phyloP scores from a whole-genome alignment of 805 yeast genomes.

The Lachancea nothofagi region DNA sequence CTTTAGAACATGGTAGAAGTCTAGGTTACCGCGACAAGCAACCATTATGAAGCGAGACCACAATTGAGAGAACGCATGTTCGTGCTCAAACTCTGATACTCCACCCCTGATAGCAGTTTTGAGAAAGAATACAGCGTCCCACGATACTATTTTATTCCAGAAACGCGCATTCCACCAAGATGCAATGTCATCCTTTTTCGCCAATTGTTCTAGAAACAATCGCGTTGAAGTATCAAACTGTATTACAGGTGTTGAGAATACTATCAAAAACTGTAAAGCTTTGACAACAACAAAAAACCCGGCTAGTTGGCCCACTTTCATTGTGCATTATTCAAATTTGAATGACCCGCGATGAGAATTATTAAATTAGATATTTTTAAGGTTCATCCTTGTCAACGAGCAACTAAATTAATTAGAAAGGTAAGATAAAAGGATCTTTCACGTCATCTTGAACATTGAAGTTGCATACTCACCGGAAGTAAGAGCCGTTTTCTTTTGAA shows the following conservation, averaged over 20 bases:
- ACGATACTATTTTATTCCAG: slow-evolving; percentile 53
- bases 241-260: slow-evolving; percentile 19
- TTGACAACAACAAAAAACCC: slow-evolving; percentile 12
- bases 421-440: no score
- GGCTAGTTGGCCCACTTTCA: not conserved
- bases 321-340: not conserved
- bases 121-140: slow-evolving; percentile 83
- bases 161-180: slow-evolving; percentile 27
- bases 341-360: not conserved
- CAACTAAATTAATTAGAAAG: not conserved
- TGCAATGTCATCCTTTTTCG: slow-evolving; percentile 1
- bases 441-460: no score
- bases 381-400: not conserved
- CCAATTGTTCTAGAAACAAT: slow-evolving; percentile 17
- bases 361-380: not conserved
- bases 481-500: not conserved
- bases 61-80: slow-evolving; percentile 76
- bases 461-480: not conserved
- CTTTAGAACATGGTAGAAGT: slow-evolving; percentile 42
- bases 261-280: slow-evolving; percentile 23
- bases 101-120: slow-evolving; percentile 40
- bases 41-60: slow-evolving; percentile 56
- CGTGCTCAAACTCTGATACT: slow-evolving; percentile 70
- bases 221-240: slow-evolving; percentile 32
- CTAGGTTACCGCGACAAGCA: slow-evolving; percentile 15